Percentiles rank a stretch among this genome's conserved stretches.
These are phyloP conservation scores for Pisolithus orientalis DNA, from an alignment of 768 basidiomycete species.

Conservation along the genomic window DNA sequence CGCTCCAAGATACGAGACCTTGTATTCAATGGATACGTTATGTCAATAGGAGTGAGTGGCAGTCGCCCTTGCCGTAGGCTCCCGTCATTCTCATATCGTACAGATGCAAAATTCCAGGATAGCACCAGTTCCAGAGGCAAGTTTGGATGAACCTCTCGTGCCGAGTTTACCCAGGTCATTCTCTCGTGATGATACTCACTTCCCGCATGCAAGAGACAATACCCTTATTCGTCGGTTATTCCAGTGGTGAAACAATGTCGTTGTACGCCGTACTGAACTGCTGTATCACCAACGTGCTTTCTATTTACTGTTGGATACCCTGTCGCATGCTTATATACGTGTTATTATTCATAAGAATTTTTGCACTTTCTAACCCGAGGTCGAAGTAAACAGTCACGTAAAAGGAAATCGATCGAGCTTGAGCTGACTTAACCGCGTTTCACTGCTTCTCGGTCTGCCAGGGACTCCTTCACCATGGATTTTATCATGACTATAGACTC, in stretches of 20 bases:
- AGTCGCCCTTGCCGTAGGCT: not conserved
- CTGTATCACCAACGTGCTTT: slow-evolving; percentile 23
- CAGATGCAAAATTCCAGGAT: slow-evolving; percentile 68
- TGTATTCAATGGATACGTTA: slow-evolving; percentile 50
- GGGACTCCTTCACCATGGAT: slow-evolving; percentile 32
- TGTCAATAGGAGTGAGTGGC: slow-evolving; percentile 60
- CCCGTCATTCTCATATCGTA: slow-evolving; percentile 1
- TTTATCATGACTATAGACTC: slow-evolving; percentile 85
- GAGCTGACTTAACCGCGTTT: no score
- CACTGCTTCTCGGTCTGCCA: no score
- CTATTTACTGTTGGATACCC: slow-evolving; percentile 27
- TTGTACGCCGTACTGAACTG: slow-evolving; percentile 15
- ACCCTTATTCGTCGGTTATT: slow-evolving; percentile 47
- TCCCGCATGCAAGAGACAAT: slow-evolving; percentile 33
- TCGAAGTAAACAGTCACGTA: no score
- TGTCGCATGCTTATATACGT: slow-evolving; percentile 28
- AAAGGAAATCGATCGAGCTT: no score
- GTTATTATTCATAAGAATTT: slow-evolving; percentile 1
- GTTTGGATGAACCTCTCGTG: slow-evolving; percentile 36
- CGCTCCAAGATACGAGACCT: slow-evolving; percentile 49
- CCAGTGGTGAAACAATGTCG: slow-evolving; percentile 29
- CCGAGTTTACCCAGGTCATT: slow-evolving; percentile 26
- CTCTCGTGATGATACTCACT: slow-evolving; percentile 26
- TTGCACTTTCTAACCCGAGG: not conserved
- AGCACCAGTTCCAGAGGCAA: slow-evolving; percentile 40